A percentile compares a stretch with the other conserved stretches of the same genome.
These are phyloP conservation scores for Psilocybe sp. DNA, from an alignment of 768 basidiomycete genomes.

Conservation along the genomic window DNA sequence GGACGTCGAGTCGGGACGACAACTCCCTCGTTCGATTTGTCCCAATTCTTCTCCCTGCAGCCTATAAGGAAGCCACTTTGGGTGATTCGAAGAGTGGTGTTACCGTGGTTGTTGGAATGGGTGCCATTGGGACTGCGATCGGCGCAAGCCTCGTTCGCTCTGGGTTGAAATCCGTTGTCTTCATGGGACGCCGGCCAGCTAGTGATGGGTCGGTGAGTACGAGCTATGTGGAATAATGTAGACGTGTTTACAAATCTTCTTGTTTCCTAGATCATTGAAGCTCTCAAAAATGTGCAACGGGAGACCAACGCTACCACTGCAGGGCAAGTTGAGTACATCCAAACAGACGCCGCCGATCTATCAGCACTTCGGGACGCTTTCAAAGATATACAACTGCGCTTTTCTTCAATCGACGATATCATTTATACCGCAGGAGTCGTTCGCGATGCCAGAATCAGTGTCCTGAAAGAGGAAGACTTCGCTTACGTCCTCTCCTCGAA, in stretches of 20 bases:
- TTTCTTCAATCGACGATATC: slow-evolving; percentile 12
- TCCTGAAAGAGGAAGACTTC: slow-evolving; percentile 11
- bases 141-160: slow-evolving; percentile 11
- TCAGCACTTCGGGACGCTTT: slow-evolving; percentile 11
- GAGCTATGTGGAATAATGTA: too few relatives aligned
- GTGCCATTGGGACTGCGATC: slow-evolving; percentile 22
- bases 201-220: slow-evolving; percentile 6
- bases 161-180: slow-evolving; percentile 13
- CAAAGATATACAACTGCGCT: slow-evolving; percentile 3
- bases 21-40: slow-evolving; percentile 13
- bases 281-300: too few relatives aligned
- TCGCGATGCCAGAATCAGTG: slow-evolving; percentile 19
- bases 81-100: slow-evolving; percentile 1
- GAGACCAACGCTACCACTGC: too few relatives aligned
- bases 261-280: too few relatives aligned
- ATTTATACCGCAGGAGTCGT: slow-evolving; percentile 24
- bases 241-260: too few relatives aligned
- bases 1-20: neutral
- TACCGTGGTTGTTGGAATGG: slow-evolving; percentile 22
- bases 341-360: slow-evolving; percentile 19
- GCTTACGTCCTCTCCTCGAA: slow-evolving; percentile 21
- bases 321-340: slow-evolving; percentile 11
- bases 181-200: slow-evolving; percentile 15
- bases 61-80: neutral
- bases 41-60: slow-evolving; percentile 13